Conservation (phyloP, 768 basidiomycete species). For the Tremella fuciformis region DNA sequence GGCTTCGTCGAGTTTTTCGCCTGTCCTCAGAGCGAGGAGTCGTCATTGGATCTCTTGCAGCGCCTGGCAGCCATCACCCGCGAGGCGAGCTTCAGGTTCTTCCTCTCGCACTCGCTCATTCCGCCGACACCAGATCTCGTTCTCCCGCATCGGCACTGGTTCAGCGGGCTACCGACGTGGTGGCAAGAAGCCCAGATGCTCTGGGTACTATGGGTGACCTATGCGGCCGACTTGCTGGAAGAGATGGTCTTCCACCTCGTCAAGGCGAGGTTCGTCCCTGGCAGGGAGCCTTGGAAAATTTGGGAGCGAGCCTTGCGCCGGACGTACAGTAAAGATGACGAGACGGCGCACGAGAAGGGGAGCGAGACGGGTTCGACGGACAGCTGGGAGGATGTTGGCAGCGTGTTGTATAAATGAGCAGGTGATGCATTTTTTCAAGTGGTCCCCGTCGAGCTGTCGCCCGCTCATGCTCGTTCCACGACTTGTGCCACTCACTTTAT, state of each 20-base stretch:
- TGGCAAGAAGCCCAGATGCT: conserved; percentile 25
- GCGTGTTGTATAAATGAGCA: too few species aligned
- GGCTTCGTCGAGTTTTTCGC: conserved; percentile 27
- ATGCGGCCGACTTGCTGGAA: conserved; percentile 21
- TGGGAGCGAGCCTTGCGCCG: conserved; percentile 34
- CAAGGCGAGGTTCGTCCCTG: conserved; percentile 59
- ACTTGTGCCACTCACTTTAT: too few species aligned
- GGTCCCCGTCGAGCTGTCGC: too few species aligned
- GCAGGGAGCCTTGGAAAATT: conserved; percentile 47
- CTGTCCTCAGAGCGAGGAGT: not conserved
- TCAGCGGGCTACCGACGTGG: conserved; percentile 20
- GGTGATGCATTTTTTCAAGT: too few species aligned
- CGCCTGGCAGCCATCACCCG: not conserved
- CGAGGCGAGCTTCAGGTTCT: conserved; percentile 50
- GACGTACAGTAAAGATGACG: conserved; percentile 1
- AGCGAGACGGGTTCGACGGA: too few species aligned
- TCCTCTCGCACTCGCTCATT: conserved; percentile 53
- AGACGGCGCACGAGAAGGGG: too few species aligned
- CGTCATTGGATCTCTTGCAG: not conserved
- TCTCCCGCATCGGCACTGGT: conserved; percentile 15
- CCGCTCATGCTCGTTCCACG: too few species aligned
- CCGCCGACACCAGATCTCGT: conserved; percentile 52
- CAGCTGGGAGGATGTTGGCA: too few species aligned
- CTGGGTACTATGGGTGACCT: conserved; percentile 25
- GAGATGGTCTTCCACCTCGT: conserved; percentile 33